A percentile compares a stretch with the other conserved stretches of the same genome.
phyloP scores from a whole-genome alignment of 805 yeast genomes.

The Teunomyces cretensis region DNA sequence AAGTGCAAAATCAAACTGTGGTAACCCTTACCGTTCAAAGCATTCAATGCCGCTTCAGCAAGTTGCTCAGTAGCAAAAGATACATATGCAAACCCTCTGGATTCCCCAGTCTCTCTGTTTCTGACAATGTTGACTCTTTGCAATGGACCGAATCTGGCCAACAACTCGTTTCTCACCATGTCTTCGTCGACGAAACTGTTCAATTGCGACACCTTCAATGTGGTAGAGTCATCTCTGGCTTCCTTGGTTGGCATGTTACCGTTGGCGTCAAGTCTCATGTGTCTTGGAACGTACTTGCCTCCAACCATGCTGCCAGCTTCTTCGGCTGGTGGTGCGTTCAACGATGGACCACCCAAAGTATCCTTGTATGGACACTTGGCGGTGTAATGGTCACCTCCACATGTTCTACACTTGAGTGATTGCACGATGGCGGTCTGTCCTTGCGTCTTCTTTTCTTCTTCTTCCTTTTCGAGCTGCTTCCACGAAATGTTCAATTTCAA shows the following conservation, averaged over 20 bases:
- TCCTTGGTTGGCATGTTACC: constrained; percentile 40
- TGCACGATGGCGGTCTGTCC: constrained; percentile 36
- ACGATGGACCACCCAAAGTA: constrained; percentile 60
- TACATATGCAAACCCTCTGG: constrained; percentile 95
- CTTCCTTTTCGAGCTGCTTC: constrained; percentile 76
- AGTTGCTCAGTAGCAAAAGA: constrained; percentile 64
- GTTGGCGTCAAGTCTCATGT: constrained; percentile 44
- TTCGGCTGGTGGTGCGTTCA: constrained; percentile 43
- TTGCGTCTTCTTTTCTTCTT: constrained; percentile 55
- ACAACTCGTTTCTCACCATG: constrained; percentile 69
- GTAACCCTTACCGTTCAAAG: constrained; percentile 87
- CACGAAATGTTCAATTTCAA: constrained; percentile 72
- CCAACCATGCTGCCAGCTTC: constrained; percentile 20
- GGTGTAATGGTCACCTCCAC: constrained; percentile 94
- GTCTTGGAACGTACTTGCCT: constrained; percentile 46
- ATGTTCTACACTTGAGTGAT: constrained; percentile 74
- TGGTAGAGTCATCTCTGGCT: constrained; percentile 77
- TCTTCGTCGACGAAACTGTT: constrained; percentile 82
- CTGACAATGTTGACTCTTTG: constrained; percentile 81
- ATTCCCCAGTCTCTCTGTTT: constrained; percentile 90
- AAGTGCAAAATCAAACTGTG: constrained; percentile 71
- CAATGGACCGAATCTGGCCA: constrained; percentile 62
- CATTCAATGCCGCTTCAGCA: constrained; percentile 78
- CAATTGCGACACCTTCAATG: constrained; percentile 88
- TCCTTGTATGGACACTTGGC: constrained; percentile 95